Evolutionary conservation across 148 eudicot genomes (phyloP).

Genomic region (Hydrangea macrophylla): DNA sequence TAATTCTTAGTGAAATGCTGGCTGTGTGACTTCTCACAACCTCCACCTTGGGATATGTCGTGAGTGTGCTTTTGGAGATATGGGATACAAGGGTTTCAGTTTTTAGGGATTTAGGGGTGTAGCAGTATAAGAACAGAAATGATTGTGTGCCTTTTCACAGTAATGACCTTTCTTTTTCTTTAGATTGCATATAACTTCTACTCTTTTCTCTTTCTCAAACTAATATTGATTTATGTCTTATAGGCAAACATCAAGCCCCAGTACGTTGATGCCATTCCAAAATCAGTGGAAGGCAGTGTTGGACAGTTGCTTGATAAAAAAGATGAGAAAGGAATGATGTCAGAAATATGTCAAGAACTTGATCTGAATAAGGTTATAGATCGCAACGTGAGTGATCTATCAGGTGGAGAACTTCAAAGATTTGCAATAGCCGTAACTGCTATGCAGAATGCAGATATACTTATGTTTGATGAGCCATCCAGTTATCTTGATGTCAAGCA

Average conservation of each 20-base stretch:
- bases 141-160: background rate
- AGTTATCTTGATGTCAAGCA: constrained; percentile 97
- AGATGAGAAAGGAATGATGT: constrained; percentile 75
- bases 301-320: constrained; percentile 83
- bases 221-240: too few species aligned
- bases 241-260: constrained; percentile 94
- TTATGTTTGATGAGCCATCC: constrained; percentile 97
- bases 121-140: too few species aligned
- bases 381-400: constrained; percentile 87
- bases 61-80: too few species aligned
- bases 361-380: constrained; percentile 83
- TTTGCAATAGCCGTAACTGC: constrained; percentile 92
- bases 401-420: constrained; percentile 96
- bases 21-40: too few species aligned
- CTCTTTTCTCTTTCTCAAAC: too few species aligned
- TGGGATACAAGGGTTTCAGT: too few species aligned
- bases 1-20: too few species aligned
- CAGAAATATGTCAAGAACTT: constrained; percentile 59
- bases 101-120: too few species aligned
- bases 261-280: constrained; percentile 92
- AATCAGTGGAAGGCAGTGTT: constrained; percentile 87
- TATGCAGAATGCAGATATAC: constrained; percentile 77
- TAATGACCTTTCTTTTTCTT: background rate
- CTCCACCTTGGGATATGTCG: too few species aligned
- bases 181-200: too few species aligned